Evolutionary conservation across 306 rosid species (phyloP).

Genomic region (Glycine tomentella): DNA sequence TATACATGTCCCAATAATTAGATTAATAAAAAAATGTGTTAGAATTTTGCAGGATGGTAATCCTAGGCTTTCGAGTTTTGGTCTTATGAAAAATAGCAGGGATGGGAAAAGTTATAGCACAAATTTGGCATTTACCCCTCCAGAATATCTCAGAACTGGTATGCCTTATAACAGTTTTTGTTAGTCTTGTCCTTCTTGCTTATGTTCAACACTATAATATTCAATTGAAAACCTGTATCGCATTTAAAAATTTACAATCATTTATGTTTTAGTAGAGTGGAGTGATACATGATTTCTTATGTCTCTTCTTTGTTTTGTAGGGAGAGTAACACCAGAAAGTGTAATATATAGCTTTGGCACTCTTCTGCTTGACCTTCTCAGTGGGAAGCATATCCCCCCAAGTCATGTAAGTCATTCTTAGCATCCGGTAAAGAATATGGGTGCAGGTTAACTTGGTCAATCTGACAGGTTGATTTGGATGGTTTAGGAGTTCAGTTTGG

Average conservation of each 20-base stretch:
- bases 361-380: slow-evolving; percentile 86
- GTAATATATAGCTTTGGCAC: slow-evolving; percentile 87
- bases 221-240: slow-evolving; percentile 4
- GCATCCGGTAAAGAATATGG: background rate
- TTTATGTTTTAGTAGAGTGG: slow-evolving; percentile 11
- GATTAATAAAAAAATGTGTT: slow-evolving; percentile 38
- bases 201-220: background rate
- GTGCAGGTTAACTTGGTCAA: slow-evolving; percentile 1
- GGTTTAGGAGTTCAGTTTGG: background rate
- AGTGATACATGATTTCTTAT: slow-evolving; percentile 33
- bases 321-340: slow-evolving; percentile 88
- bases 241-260: slow-evolving; percentile 3
- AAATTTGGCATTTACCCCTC: slow-evolving; percentile 90
- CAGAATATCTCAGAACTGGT: slow-evolving; percentile 91
- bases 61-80: slow-evolving; percentile 84
- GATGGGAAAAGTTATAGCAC: slow-evolving; percentile 90
- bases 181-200: slow-evolving; percentile 28
- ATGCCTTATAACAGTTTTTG: slow-evolving; percentile 20
- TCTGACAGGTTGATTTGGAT: slow-evolving; percentile 3
- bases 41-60: slow-evolving; percentile 74
- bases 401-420: slow-evolving; percentile 71
- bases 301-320: slow-evolving; percentile 49
- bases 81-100: slow-evolving; percentile 87
- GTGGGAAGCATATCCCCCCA: slow-evolving; percentile 89
- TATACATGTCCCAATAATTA: background rate